These are phyloP conservation scores for Penicillium odoratum DNA, from an alignment of 495 filamentous ascomycete genomes.

Conservation along the genomic window DNA sequence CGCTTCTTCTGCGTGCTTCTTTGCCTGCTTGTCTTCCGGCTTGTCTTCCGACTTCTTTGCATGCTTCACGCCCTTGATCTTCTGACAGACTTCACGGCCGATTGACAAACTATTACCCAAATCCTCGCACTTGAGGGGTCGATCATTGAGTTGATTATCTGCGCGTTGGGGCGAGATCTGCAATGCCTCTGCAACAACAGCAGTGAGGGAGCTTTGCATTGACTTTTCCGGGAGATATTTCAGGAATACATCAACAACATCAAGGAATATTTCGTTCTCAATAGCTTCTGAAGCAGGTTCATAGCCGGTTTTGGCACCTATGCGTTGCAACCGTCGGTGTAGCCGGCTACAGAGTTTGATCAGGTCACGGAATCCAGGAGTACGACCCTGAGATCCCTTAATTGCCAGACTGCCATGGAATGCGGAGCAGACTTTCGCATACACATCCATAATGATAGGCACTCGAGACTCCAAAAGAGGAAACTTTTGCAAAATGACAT, in stretches of 20 bases:
- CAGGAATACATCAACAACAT: slow-evolving; percentile 85
- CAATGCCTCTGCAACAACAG: slow-evolving; percentile 76
- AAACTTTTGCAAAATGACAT: slow-evolving; percentile 69
- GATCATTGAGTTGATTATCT: slow-evolving; percentile 64
- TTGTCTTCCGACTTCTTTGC: too few species aligned
- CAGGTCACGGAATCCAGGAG: slow-evolving; percentile 72
- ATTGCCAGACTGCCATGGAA: slow-evolving; percentile 49
- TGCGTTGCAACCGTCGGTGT: slow-evolving; percentile 54
- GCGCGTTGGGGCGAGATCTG: slow-evolving; percentile 78
- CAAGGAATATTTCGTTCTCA: slow-evolving; percentile 84
- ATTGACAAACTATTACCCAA: slow-evolving; percentile 58
- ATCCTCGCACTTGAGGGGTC: slow-evolving; percentile 64
- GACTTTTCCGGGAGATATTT: slow-evolving; percentile 69
- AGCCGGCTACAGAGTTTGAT: slow-evolving; percentile 86
- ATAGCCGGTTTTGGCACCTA: slow-evolving; percentile 65
- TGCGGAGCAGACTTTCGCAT: slow-evolving; percentile 60
- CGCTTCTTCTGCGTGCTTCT: slow-evolving; percentile 35
- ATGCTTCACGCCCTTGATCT: slow-evolving; percentile 19
- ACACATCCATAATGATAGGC: slow-evolving; percentile 71
- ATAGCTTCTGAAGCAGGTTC: slow-evolving; percentile 71
- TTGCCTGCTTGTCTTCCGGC: not conserved
- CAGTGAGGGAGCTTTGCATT: slow-evolving; percentile 59
- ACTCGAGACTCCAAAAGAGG: slow-evolving; percentile 70
- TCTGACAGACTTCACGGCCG: slow-evolving; percentile 61
- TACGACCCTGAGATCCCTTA: slow-evolving; percentile 48